Conservation (phyloP, 2,329 filamentous ascomycete genomes). For the Alternaria sp. region DNA sequence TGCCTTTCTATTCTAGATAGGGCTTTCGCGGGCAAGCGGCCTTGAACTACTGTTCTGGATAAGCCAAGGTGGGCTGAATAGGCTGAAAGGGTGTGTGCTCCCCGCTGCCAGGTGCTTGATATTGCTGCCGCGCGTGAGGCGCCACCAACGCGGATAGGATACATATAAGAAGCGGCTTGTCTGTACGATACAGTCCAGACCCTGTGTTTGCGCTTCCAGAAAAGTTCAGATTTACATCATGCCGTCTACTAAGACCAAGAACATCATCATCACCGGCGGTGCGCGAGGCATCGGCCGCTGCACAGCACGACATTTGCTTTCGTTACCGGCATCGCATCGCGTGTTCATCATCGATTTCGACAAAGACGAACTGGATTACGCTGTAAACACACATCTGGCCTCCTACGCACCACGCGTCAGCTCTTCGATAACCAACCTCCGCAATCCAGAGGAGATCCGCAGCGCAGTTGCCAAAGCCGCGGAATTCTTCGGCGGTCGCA, state of each 20-base stretch:
- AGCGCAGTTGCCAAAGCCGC: slow-evolving; percentile 44
- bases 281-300: slow-evolving; percentile 54
- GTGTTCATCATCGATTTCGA: slow-evolving; percentile 55
- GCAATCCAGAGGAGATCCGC: slow-evolving; percentile 35
- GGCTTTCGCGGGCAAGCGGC: not conserved
- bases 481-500: slow-evolving; percentile 44
- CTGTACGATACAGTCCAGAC: not conserved
- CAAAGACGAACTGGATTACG: slow-evolving; percentile 43
- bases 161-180: not conserved
- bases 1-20: not conserved
- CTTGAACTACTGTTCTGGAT: not conserved
- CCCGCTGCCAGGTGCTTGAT: slow-evolving; percentile 1
- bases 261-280: slow-evolving; percentile 49
- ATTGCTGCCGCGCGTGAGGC: slow-evolving; percentile 9
- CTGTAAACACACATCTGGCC: slow-evolving; percentile 38
- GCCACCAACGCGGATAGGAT: not conserved
- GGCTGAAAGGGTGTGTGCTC: slow-evolving; percentile 15
- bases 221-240: slow-evolving; percentile 7
- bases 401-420: slow-evolving; percentile 34
- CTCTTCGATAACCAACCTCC: slow-evolving; percentile 47
- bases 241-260: slow-evolving; percentile 29
- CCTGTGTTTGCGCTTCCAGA: not conserved
- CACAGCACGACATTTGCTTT: slow-evolving; percentile 51
- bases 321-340: slow-evolving; percentile 44
- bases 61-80: slow-evolving; percentile 12